Conservation (phyloP, 768 basidiomycete genomes). For the Cytidiella melzeri region DNA sequence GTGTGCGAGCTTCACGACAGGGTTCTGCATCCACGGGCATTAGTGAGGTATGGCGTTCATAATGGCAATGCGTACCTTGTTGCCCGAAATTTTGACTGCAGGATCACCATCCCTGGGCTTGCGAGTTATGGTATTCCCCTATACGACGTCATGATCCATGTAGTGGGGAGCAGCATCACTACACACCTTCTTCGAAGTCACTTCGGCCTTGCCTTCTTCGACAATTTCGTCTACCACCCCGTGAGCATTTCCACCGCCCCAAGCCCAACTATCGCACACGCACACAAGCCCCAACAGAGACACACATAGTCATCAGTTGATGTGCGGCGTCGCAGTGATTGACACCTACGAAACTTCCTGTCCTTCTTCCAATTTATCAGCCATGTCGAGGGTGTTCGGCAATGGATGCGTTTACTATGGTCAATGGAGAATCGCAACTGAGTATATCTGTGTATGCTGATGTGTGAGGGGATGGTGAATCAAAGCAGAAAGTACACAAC, state of each 20-base stretch:
- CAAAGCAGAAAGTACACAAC: too few species aligned
- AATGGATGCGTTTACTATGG: not conserved
- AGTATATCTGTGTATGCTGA: too few species aligned
- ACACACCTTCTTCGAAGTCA: constrained; percentile 39
- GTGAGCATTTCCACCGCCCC: constrained; percentile 27
- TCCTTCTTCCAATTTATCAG: constrained; percentile 26
- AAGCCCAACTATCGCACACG: constrained; percentile 28
- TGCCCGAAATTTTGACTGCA: constrained; percentile 39
- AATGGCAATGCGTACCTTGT: constrained; percentile 31
- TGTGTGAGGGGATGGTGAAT: too few species aligned
- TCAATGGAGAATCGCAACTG: too few species aligned
- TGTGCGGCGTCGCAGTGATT: too few species aligned
- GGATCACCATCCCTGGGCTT: constrained; percentile 43
- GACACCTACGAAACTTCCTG: constrained; percentile 31
- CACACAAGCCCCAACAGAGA: too few species aligned
- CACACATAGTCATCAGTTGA: too few species aligned
- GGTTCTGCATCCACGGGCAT: constrained; percentile 29
- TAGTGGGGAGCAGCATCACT: not conserved
- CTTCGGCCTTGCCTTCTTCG: constrained; percentile 35
- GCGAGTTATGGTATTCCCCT: constrained; percentile 39
- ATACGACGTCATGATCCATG: not conserved
- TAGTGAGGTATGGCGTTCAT: not conserved
- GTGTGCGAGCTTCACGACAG: constrained; percentile 46
- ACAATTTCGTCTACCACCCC: constrained; percentile 37
- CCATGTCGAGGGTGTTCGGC: constrained; percentile 13